Base-by-base conservation (phyloP, 305 asterid species). In the Fraxinus nigra region DNA sequence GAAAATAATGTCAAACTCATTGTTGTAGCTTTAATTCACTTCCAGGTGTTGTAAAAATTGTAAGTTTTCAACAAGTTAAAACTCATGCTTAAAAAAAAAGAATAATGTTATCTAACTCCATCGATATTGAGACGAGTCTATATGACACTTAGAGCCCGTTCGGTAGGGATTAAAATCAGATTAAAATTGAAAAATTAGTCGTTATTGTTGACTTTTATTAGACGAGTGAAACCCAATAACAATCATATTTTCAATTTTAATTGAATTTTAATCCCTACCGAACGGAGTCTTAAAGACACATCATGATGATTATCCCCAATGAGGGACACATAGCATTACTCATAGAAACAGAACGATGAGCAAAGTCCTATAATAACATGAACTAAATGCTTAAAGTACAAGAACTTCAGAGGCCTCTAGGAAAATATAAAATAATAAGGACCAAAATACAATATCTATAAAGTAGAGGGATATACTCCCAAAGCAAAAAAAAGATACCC, bases 381-480 rank as follows among this genome's bases (percentile, higher is more conserved):
- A 46, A 46, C 26, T 16, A 56, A 56, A 56, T 16, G 26, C 10
- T 56, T 2, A 4, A 56, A n/a, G 10, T 7, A 56, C 65, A n/a
- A n/a, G 26, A 56, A 18, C 4, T 56, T 56, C 10, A 18, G 24
- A n/a, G 65, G 4, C 65, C 16, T 56, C 65, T n/a, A 56, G 26
- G 65, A 18, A 56, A n/a, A 18, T 56, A 5, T 18, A 54, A n/a
- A n/a, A n/a, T 18, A 5, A 3, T 18, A 56, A 74, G 79, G 63
- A 37, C 20, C 32, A 26, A 73, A 73, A 73, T 20, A 26, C 10
- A 20, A 34, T 16, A 7, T 35, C 30, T 35, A 38, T 22, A 28
- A 16, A 61, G 37, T 37, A 22, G 59, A 1, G 78, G 82, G 76
- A 80, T 80, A 73, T 80, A 2, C 84, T 75, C 74, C 28, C 4